Evolutionary conservation across 345 rosid genomes (phyloP).

Genomic region (Passiflora organensis): DNA sequence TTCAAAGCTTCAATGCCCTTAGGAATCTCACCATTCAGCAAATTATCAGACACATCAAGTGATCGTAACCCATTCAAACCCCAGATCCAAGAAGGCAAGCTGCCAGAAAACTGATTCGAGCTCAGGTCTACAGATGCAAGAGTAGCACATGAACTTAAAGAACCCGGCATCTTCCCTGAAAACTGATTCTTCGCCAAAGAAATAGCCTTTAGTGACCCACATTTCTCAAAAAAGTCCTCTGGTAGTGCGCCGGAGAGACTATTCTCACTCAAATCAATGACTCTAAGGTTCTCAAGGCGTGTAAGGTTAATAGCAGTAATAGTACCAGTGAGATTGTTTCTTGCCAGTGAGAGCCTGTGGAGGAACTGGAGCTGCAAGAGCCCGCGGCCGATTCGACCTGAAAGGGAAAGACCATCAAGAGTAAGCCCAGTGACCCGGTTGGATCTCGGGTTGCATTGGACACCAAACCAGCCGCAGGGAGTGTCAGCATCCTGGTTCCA

Average conservation of each 20-base stretch:
- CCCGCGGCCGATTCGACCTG: conserved; percentile 26
- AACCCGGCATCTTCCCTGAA: conserved; percentile 65
- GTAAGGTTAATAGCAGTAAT: conserved; percentile 48
- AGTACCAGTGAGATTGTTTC: conserved; percentile 60
- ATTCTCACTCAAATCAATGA: conserved; percentile 57
- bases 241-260: conserved; percentile 58
- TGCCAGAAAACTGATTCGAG: conserved; percentile 64
- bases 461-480: conserved; percentile 25
- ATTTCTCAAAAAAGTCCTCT: conserved; percentile 68
- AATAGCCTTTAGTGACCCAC: conserved; percentile 61
- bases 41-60: conserved; percentile 72
- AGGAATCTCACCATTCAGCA: conserved; percentile 62
- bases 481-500: conserved; percentile 29
- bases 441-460: conserved; percentile 29
- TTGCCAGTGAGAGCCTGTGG: conserved; percentile 35
- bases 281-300: conserved; percentile 39
- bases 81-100: conserved; percentile 65
- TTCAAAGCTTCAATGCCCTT: conserved; percentile 50
- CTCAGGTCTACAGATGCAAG: conserved; percentile 64
- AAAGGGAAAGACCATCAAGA: conserved; percentile 27
- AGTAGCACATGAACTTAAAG: conserved; percentile 65
- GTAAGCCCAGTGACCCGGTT: conserved; percentile 25
- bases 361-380: conserved; percentile 24
- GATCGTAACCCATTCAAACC: conserved; percentile 61
- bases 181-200: conserved; percentile 70